phyloP scores from a whole-genome alignment of 176 grass and related monocot genomes.

The Phoenix dactylifera region DNA sequence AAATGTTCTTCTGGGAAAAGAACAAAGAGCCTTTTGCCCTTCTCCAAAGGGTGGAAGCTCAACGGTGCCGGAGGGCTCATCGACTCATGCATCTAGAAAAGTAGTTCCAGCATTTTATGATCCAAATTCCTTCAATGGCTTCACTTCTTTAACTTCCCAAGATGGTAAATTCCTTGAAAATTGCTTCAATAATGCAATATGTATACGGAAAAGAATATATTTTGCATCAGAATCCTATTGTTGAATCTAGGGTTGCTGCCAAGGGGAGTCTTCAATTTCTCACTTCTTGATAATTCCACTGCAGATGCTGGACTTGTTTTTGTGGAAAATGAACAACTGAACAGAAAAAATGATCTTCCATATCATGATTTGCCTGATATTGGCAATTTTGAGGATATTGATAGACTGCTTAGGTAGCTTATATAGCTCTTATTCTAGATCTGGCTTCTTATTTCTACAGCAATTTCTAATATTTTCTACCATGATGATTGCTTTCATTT shows the following conservation, averaged over 20 bases:
- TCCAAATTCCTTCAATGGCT: not conserved
- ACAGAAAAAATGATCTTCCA: constrained; percentile 17
- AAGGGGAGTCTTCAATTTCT: constrained; percentile 2
- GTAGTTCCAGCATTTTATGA: not conserved
- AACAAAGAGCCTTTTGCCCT: not conserved
- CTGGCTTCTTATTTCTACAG: not conserved
- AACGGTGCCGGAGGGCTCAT: not conserved
- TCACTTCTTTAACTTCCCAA: not conserved
- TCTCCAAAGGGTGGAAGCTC: not conserved
- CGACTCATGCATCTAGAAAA: not conserved
- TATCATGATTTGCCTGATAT: constrained; percentile 37
- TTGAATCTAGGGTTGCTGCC: not conserved
- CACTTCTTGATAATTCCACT: constrained; percentile 3
- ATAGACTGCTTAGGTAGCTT: constrained; percentile 20
- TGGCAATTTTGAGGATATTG: constrained; percentile 28
- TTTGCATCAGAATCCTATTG: constrained; percentile 1
- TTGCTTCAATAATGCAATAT: constrained; percentile 8
- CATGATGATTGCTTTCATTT: not conserved
- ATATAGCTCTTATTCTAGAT: constrained; percentile 10
- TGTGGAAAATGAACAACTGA: constrained; percentile 8
- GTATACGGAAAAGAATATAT: not conserved
- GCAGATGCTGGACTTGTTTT: not conserved
- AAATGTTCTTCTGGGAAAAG: not conserved
- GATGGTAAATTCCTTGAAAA: constrained; percentile 1
- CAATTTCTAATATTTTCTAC: not conserved